Conservation (phyloP, 352 stramenopile species). For the Phytopythium aichiense region DNA sequence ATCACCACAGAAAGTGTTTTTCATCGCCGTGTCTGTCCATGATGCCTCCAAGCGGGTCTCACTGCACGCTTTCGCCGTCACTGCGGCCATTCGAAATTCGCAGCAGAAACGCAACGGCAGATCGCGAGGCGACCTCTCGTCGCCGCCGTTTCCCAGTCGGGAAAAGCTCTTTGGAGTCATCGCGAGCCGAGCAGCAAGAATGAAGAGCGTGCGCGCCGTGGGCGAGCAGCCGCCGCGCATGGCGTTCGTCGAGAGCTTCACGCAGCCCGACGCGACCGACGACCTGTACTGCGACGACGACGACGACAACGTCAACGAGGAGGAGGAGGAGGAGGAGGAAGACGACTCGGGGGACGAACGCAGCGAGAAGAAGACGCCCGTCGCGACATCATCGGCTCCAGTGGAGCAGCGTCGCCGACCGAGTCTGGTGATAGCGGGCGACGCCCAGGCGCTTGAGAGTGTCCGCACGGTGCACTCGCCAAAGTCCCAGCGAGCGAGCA, state of each 20-base stretch:
- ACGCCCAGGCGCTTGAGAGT: constrained; percentile 20
- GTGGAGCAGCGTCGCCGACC: constrained; percentile 6
- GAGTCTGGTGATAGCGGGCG: constrained; percentile 26
- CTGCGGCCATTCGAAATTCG: too few relatives aligned
- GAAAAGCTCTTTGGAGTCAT: background rate
- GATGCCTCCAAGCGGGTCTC: too few relatives aligned
- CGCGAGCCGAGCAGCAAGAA: background rate
- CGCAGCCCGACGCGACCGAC: constrained; percentile 18
- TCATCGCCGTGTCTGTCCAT: too few relatives aligned
- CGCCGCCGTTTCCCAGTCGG: background rate
- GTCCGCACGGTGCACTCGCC: constrained; percentile 35
- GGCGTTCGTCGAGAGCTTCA: constrained; percentile 28
- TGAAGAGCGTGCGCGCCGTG: constrained; percentile 4
- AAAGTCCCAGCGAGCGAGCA: constrained; percentile 1
- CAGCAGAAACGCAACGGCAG: background rate
- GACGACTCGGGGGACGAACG: background rate
- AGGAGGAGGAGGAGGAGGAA: background rate
- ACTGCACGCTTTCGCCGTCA: too few relatives aligned
- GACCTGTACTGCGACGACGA: constrained; percentile 4
- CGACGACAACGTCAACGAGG: background rate
- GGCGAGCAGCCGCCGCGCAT: background rate
- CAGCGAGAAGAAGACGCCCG: background rate
- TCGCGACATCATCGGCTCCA: background rate
- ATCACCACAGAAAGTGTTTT: too few relatives aligned
- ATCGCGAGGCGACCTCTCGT: background rate